Percentiles rank a stretch among this genome's conserved stretches.
Evolutionary conservation across 2,329 filamentous ascomycete genomes (phyloP).

Genomic region (Neofusicoccum sp.): DNA sequence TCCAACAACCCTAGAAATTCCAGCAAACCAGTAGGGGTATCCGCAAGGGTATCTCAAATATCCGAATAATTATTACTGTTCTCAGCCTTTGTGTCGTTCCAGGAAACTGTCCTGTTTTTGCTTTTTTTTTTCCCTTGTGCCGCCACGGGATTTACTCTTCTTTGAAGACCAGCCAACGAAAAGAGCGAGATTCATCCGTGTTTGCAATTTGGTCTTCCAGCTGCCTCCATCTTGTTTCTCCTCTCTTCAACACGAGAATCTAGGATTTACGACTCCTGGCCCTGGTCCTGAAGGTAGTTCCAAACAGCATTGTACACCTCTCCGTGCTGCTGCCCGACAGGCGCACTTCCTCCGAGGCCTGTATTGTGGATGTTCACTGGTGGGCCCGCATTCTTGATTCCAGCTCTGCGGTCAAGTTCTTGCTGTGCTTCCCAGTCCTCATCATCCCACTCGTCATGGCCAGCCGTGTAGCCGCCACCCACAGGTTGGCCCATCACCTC

Average conservation of each 20-base stretch:
- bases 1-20: background rate
- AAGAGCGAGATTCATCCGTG: background rate
- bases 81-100: background rate
- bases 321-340: background rate
- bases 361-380: background rate
- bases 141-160: background rate
- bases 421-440: slow-evolving; percentile 6
- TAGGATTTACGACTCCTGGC: background rate
- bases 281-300: slow-evolving; percentile 11
- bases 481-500: slow-evolving; percentile 14
- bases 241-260: too few relatives aligned
- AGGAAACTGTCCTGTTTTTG: background rate
- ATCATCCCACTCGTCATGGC: background rate
- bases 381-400: background rate
- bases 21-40: background rate
- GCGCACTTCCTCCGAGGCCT: background rate
- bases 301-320: slow-evolving; percentile 9
- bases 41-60: slow-evolving; percentile 5
- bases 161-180: background rate
- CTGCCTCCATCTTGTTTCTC: too few relatives aligned
- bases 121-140: background rate
- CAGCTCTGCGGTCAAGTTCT: slow-evolving; percentile 13
- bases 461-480: background rate
- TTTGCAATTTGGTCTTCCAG: too few relatives aligned
- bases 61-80: background rate